These are phyloP conservation scores for Macrocystidia cucumis DNA, from an alignment of 1,284 basidiomycete genomes.

Conservation along the genomic window DNA sequence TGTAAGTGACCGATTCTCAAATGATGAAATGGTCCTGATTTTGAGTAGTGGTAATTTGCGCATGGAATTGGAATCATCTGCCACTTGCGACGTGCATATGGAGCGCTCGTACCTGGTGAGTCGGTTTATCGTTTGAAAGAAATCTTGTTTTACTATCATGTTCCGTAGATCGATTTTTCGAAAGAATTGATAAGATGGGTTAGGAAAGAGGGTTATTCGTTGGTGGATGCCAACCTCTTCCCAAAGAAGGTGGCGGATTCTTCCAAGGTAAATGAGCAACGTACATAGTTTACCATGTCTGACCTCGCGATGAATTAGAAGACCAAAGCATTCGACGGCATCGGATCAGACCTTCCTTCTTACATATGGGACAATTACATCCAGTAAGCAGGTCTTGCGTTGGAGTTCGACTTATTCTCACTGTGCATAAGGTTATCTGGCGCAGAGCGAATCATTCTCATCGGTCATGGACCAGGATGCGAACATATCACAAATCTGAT, in stretches of 20 bases:
- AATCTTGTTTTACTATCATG: background rate
- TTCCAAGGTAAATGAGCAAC: slow-evolving; percentile 21
- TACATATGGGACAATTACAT: slow-evolving; percentile 97
- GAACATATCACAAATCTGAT: slow-evolving; percentile 70
- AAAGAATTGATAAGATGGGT: slow-evolving; percentile 78
- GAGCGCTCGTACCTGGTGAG: slow-evolving; percentile 79
- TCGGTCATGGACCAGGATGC: slow-evolving; percentile 86
- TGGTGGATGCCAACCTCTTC: slow-evolving; percentile 87
- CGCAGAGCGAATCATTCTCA: slow-evolving; percentile 67
- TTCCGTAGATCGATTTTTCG: slow-evolving; percentile 74
- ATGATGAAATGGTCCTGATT: background rate
- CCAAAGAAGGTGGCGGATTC: slow-evolving; percentile 47
- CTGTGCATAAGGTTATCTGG: slow-evolving; percentile 55
- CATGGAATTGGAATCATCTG: slow-evolving; percentile 66
- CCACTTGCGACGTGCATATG: slow-evolving; percentile 67
- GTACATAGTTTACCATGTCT: background rate
- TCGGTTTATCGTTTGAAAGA: background rate
- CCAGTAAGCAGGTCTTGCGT: slow-evolving; percentile 41
- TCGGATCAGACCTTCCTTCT: slow-evolving; percentile 53
- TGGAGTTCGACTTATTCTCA: slow-evolving; percentile 4
- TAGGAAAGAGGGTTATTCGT: slow-evolving; percentile 50
- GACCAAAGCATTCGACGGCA: slow-evolving; percentile 30
- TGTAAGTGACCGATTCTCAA: slow-evolving; percentile 45
- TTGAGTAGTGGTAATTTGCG: slow-evolving; percentile 73
- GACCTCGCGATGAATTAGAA: slow-evolving; percentile 15